Evolutionary conservation across 73 alveolate genomes (phyloP).

Genomic region (Paramecium sexaurelia): DNA sequence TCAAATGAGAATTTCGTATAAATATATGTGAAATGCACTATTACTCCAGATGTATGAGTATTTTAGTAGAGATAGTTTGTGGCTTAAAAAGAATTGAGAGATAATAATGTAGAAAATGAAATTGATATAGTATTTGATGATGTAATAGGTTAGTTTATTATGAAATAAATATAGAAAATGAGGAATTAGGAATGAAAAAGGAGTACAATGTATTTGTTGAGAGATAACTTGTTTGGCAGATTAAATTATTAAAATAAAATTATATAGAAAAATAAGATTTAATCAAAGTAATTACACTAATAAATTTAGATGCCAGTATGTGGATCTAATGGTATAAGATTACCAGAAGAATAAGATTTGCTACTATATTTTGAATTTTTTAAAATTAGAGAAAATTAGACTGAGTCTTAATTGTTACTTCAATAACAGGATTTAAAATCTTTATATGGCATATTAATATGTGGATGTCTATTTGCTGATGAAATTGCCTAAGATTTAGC

Average conservation of each 20-base stretch:
- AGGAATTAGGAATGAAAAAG: conserved; percentile 54
- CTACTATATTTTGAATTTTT: conserved; percentile 30
- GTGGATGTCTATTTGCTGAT: conserved; percentile 52
- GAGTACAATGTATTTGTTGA: conserved; percentile 57
- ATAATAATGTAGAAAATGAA: neutral
- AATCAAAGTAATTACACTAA: neutral
- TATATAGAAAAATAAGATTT: conserved; percentile 42
- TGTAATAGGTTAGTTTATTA: conserved; percentile 14
- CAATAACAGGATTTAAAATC: neutral
- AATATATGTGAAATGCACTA: conserved; percentile 38
- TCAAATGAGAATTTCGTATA: conserved; percentile 39
- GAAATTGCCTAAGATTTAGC: conserved; percentile 30
- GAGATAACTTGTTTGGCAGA: neutral
- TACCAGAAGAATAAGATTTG: conserved; percentile 49
- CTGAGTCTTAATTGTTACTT: neutral
- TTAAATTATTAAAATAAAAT: conserved; percentile 27
- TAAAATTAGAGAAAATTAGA: conserved; percentile 1
- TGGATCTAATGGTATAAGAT: conserved; percentile 56
- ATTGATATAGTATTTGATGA: conserved; percentile 42
- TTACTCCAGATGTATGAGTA: conserved; percentile 43
- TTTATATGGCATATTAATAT: neutral
- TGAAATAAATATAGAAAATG: conserved; percentile 12
- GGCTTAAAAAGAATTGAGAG: conserved; percentile 17
- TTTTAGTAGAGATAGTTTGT: neutral
- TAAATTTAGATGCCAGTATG: conserved; percentile 51